These are phyloP conservation scores for Thermothielavioides terrestris DNA, from an alignment of 495 filamentous ascomycete genomes.

Conservation along the genomic window DNA sequence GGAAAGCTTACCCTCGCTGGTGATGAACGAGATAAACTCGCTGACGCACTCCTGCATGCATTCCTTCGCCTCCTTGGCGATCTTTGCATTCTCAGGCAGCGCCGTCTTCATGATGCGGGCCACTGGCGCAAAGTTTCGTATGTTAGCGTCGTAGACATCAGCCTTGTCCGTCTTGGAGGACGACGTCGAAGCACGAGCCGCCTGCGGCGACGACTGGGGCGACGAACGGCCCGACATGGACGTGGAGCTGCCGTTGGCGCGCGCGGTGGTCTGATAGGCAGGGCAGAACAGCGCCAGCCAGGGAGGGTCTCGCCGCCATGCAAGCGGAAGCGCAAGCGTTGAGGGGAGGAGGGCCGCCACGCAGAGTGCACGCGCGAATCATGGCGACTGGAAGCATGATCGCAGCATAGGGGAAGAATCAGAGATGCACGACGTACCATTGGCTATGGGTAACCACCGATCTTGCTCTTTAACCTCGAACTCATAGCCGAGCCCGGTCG, in stretches of 20 bases:
- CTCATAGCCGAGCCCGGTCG: conserved; percentile 61
- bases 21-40: conserved; percentile 99
- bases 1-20: conserved; percentile 71
- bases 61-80: conserved; percentile 98
- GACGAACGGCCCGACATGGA: conserved; percentile 49
- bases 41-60: conserved; percentile 99
- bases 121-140: conserved; percentile 82
- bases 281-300: conserved; percentile 34
- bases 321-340: conserved; percentile 26
- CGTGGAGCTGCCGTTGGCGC: conserved; percentile 17
- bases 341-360: conserved; percentile 21
- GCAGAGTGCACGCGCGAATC: conserved; percentile 28
- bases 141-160: conserved; percentile 71
- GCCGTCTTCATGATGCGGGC: conserved; percentile 98
- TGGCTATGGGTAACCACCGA: conserved; percentile 99
- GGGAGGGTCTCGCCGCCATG: conserved; percentile 26
- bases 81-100: conserved; percentile 96
- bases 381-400: conserved; percentile 20
- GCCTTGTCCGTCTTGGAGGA: conserved; percentile 39
- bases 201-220: conserved; percentile 38
- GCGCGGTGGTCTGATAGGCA: conserved; percentile 40
- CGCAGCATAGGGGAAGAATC: conserved; percentile 35
- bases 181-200: conserved; percentile 27
- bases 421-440: conserved; percentile 58
- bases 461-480: conserved; percentile 99